Evolutionary conservation across 805 yeast genomes (phyloP), one percentile per base, ranked within the genome.

Genomic region (Candida insectalens): DNA sequence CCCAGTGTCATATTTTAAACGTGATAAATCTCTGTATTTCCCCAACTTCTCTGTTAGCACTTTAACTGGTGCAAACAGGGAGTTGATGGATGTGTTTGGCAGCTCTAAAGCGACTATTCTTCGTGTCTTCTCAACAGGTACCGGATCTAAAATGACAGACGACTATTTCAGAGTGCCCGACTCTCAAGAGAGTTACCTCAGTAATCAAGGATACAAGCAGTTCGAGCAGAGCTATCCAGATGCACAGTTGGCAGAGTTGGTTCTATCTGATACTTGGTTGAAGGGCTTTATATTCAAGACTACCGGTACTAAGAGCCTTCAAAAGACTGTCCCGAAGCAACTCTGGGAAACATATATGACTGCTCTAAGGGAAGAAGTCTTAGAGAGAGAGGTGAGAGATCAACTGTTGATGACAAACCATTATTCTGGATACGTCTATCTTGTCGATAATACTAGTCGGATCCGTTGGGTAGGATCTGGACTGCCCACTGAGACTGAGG

Each of bases 401-500:
- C 54, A 68, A 18, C 55, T 89, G 23, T 60, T 71, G 32, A 71
- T 87, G 44, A 77, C 76, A 36, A 89, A 89, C 51, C 68, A 73
- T 16, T 82, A 80, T 45, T 74, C 94, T 2, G 97, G 97, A 0
- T 87, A 83, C 50, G 62, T 87, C 8, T 80, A 85, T 43, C 61
- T 89, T 4, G 68, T 92, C 23, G 98, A 92, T 50, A 64, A 63
- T 12, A 62, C 74, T 10, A 78, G 80, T 33, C 77, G 71, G 46
- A 79, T 92, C 35, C 65, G 97, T 45, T 89, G 97, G 97, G 87
- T 85, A 17, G 83, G 85, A 4, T 74, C 94, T 45, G 98, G 97
- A 2, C 71, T 69, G 26, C 80, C 95, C 2, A 65, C 67, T 12
- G 74, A 68, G n/a, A 68, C 69, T 22, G 98, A 92, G 44, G 59